Conservation (phyloP, 441 rosid species). For the Capsella rubella region DNA sequence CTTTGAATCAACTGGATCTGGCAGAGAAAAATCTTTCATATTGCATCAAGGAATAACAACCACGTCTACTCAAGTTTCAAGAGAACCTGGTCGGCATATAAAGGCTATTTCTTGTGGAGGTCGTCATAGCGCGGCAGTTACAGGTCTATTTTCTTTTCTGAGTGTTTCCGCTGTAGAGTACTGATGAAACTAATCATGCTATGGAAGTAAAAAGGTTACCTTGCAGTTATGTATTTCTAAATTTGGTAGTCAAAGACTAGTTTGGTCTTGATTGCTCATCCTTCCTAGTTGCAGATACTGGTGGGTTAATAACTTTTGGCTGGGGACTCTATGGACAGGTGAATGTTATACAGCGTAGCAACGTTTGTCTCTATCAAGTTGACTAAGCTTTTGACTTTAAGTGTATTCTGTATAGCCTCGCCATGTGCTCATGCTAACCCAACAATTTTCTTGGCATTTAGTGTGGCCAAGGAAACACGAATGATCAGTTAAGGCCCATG, state of each 20-base stretch:
- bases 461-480: conserved; percentile 83
- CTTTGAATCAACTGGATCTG: conserved; percentile 53
- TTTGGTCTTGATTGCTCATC: conserved; percentile 23
- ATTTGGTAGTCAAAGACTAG: neutral
- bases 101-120: conserved; percentile 78
- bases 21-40: conserved; percentile 49
- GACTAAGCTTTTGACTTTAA: neutral
- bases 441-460: conserved; percentile 37
- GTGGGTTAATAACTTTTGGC: conserved; percentile 65
- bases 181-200: neutral
- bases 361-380: neutral
- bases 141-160: conserved; percentile 50
- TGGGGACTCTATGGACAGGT: conserved; percentile 80
- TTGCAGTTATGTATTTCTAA: neutral
- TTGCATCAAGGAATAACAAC: conserved; percentile 51
- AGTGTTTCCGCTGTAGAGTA: neutral
- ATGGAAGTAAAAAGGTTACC: neutral
- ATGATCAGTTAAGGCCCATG: conserved; percentile 71
- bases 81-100: conserved; percentile 56
- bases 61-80: conserved; percentile 47
- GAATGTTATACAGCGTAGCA: conserved; percentile 12
- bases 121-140: conserved; percentile 69
- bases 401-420: neutral
- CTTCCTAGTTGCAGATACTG: conserved; percentile 56
- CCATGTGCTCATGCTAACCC: conserved; percentile 13